Percentiles rank a stretch among this genome's conserved stretches.
phyloP scores from a whole-genome alignment of 805 yeast species.

The Spathaspora boniae region DNA sequence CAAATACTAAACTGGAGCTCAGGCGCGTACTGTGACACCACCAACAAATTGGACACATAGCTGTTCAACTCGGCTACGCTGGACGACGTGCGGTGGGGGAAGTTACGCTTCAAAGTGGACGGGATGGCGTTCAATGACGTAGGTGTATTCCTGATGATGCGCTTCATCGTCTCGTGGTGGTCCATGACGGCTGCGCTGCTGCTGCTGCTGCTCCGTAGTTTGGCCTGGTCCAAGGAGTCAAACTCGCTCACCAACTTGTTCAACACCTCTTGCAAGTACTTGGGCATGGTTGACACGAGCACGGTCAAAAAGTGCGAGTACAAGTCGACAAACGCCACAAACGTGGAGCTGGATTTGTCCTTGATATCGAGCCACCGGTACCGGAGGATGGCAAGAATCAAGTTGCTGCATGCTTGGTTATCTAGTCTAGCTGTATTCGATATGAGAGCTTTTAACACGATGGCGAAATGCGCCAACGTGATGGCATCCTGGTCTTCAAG shows the following conservation, averaged over 20 bases:
- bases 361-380: conserved; percentile 57
- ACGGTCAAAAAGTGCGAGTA: conserved; percentile 74
- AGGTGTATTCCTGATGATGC: conserved; percentile 72
- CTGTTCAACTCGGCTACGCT: conserved; percentile 50
- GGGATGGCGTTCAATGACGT: conserved; percentile 71
- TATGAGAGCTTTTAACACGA: conserved; percentile 56
- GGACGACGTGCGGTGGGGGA: conserved; percentile 75
- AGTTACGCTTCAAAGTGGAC: conserved; percentile 50
- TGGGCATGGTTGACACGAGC: conserved; percentile 80
- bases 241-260: conserved; percentile 65
- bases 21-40: conserved; percentile 62
- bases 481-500: conserved; percentile 51
- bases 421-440: conserved; percentile 69
- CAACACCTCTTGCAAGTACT: conserved; percentile 86
- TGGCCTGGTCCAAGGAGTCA: no score
- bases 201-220: no score
- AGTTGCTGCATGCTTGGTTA: conserved; percentile 44
- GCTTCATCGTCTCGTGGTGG: conserved; percentile 61
- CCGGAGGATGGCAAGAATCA: conserved; percentile 61
- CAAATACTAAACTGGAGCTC: conserved; percentile 74
- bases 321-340: conserved; percentile 37
- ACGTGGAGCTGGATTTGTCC: conserved; percentile 14
- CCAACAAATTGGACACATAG: conserved; percentile 64
- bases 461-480: conserved; percentile 47
- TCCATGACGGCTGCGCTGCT: conserved; percentile 16